Evolutionary conservation across 768 basidiomycete species (phyloP).

Genomic region (Kwoniella europaea): DNA sequence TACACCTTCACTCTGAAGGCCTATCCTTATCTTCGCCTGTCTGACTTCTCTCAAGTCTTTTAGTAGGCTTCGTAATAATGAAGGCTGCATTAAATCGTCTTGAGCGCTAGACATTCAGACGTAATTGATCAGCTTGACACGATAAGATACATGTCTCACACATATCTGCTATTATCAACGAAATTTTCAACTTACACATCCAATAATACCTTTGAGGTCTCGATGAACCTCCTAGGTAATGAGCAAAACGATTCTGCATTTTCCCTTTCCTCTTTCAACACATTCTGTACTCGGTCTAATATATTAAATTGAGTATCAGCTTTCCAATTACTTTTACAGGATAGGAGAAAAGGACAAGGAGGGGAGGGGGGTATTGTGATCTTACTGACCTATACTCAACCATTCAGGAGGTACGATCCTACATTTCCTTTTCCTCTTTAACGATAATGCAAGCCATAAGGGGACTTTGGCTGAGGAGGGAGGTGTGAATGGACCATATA

Average conservation of each 20-base stretch:
- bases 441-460: slow-evolving; percentile 91
- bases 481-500: slow-evolving; percentile 89
- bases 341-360: neutral
- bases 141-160: too few species aligned
- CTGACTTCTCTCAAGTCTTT: slow-evolving; percentile 96
- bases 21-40: slow-evolving; percentile 89
- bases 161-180: too few species aligned
- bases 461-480: slow-evolving; percentile 85
- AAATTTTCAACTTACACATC: slow-evolving; percentile 71
- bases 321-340: neutral
- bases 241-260: slow-evolving; percentile 70
- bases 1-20: slow-evolving; percentile 65
- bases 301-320: neutral
- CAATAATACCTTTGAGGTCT: slow-evolving; percentile 88
- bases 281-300: slow-evolving; percentile 80
- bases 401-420: slow-evolving; percentile 88
- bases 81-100: slow-evolving; percentile 84
- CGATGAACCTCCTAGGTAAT: slow-evolving; percentile 85
- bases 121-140: too few species aligned
- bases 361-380: neutral
- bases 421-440: slow-evolving; percentile 94
- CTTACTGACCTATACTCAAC: slow-evolving; percentile 76
- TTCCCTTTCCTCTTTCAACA: slow-evolving; percentile 74
- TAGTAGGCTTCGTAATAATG: slow-evolving; percentile 79
- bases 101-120: slow-evolving; percentile 67